Evolutionary conservation across 2,329 filamentous ascomycete species (phyloP).

Genomic region (Apiospora pterosperma): DNA sequence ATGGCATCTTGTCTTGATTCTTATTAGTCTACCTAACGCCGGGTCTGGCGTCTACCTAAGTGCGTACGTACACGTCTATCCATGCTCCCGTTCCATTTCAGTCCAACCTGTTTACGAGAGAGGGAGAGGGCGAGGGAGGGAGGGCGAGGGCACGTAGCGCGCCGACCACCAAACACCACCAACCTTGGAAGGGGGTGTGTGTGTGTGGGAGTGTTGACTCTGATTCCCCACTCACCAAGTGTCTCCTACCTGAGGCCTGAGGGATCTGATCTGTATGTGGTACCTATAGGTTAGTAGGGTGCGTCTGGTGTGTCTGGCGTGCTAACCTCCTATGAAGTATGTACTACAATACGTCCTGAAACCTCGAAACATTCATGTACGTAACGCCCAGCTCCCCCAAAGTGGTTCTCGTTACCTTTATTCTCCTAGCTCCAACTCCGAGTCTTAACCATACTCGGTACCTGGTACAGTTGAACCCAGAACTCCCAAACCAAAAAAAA

Average conservation of each 20-base stretch:
- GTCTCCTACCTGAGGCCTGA: not conserved
- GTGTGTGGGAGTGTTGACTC: too few species aligned
- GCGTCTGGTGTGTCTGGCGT: not conserved
- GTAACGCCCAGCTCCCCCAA: constrained; percentile 2
- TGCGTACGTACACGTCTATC: not conserved
- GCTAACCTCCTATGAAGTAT: too few species aligned
- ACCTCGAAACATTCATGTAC: constrained; percentile 1
- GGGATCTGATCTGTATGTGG: too few species aligned
- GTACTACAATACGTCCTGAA: too few species aligned
- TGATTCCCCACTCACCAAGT: not conserved
- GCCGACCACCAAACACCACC: not conserved
- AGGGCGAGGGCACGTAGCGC: not conserved
- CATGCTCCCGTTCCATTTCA: not conserved
- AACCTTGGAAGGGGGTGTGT: constrained; percentile 1
- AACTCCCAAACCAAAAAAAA: not conserved
- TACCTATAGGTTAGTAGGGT: too few species aligned
- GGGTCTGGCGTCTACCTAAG: not conserved
- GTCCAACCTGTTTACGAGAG: too few species aligned
- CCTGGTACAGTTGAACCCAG: not conserved
- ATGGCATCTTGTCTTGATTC: not conserved
- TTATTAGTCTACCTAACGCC: not conserved
- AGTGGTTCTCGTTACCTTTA: constrained; percentile 2
- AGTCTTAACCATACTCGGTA: not conserved
- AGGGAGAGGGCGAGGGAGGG: too few species aligned
- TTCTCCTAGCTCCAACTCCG: not conserved